Conservation (phyloP, 805 yeast species). For the Saccharomyces paradoxus region DNA sequence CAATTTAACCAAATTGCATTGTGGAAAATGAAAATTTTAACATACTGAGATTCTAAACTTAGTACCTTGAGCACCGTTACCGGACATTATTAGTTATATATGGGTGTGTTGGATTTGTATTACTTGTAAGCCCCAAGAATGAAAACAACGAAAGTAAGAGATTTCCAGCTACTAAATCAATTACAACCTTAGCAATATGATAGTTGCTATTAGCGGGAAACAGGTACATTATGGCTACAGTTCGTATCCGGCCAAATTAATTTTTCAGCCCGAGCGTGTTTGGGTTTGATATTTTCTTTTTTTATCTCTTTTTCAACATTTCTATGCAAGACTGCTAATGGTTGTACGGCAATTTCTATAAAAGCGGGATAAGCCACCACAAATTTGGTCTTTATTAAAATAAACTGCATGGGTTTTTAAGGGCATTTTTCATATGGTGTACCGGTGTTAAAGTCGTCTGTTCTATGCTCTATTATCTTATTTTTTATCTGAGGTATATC, state of each 20-base stretch:
- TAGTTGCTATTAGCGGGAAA: neutral
- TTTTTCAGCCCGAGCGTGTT: neutral
- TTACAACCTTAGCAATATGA: neutral
- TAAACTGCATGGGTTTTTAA: neutral
- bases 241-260: neutral
- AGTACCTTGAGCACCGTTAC: slow-evolving; percentile 97
- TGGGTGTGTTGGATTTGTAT: neutral
- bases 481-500: neutral
- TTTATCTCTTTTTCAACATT: neutral
- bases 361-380: neutral
- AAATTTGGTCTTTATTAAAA: neutral
- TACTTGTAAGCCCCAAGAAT: neutral
- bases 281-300: neutral
- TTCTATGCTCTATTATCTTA: neutral
- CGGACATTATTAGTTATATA: slow-evolving; percentile 51
- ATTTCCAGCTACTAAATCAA: neutral
- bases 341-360: neutral
- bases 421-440: neutral
- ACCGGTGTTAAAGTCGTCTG: neutral
- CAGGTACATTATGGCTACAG: neutral
- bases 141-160: neutral
- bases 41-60: slow-evolving; percentile 99
- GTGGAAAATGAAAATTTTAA: slow-evolving; percentile 19
- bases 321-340: neutral
- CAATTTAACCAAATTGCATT: neutral